Conservation (phyloP, 2,329 filamentous ascomycete species). For the Rhytidhysteron rufulum region DNA sequence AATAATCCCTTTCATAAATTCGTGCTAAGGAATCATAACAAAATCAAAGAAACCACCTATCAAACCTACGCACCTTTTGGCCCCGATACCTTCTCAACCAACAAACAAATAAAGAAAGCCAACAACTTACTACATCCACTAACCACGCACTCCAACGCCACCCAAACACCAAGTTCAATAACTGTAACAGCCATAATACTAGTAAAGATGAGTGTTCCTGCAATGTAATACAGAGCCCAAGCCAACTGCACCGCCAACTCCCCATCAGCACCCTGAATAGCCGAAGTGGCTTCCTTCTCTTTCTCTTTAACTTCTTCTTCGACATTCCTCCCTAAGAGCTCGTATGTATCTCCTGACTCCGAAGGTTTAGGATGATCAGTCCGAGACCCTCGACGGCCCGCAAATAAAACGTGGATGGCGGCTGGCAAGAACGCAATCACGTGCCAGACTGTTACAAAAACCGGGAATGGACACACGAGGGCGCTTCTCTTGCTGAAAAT, state of each 20-base stretch:
- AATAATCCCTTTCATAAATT: too few relatives aligned
- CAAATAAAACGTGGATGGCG: constrained; percentile 17
- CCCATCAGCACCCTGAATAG: constrained; percentile 24
- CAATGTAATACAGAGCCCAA: constrained; percentile 32
- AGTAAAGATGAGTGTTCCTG: constrained; percentile 28
- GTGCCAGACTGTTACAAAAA: constrained; percentile 24
- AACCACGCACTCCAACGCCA: constrained; percentile 16
- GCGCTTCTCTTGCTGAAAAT: constrained; percentile 27
- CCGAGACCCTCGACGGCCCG: constrained; percentile 3
- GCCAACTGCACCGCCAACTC: constrained; percentile 26
- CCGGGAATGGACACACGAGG: constrained; percentile 26
- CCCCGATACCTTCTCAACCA: constrained; percentile 12
- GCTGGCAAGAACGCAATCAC: constrained; percentile 21
- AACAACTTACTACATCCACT: constrained; percentile 24
- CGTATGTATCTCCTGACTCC: background rate
- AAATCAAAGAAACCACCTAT: too few relatives aligned
- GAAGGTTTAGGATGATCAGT: constrained; percentile 2
- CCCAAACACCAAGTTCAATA: constrained; percentile 27
- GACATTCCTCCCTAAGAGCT: background rate
- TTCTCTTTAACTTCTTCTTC: background rate
- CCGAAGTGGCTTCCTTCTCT: constrained; percentile 10
- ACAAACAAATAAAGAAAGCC: constrained; percentile 35
- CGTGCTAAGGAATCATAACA: too few relatives aligned
- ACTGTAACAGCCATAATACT: constrained; percentile 34
- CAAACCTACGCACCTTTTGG: too few relatives aligned